Evolutionary conservation across 805 yeast genomes (phyloP), one percentile per base, ranked within the genome.

Genomic region (Pichia thaimueangensis): DNA sequence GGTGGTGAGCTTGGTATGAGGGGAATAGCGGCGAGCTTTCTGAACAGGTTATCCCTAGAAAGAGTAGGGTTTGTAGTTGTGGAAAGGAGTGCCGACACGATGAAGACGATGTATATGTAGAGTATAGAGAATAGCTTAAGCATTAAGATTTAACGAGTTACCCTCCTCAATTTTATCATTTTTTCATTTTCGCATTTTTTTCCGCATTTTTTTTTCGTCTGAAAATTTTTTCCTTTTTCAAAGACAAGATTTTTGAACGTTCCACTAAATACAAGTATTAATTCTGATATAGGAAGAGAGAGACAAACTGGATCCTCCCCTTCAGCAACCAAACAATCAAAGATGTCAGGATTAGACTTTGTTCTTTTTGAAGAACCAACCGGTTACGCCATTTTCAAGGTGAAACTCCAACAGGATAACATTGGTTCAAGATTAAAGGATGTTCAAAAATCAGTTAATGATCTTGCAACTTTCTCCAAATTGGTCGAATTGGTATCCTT

Each of bases 291-390:
- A 23, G 8, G n/a, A n/a, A n/a, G n/a, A n/a, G n/a, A n/a, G n/a
- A n/a, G n/a, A n/a, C n/a, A n/a, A n/a, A n/a, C n/a, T n/a, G n/a
- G n/a, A n/a, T n/a, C n/a, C n/a, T n/a, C n/a, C n/a, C n/a, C n/a
- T n/a, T n/a, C n/a, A n/a, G n/a, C n/a, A n/a, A n/a, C n/a, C n/a
- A n/a, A 10, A 11, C 35, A 24, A 28, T 5, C 28, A 37, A 45
- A 41, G 27, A 74, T 74, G 86, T 87, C 82, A 55, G 81, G 81
- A 59, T 63, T 88, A 67, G 96, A 93, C 69, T 93, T 80, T 70
- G 79, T 93, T 64, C 82, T 93, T 59, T 91, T 84, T 66, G 98
- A 93, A 74, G 97, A 93, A 74, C 96, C 98, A 47, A 88, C 97
- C 41, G 98, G 98, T 55, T 93, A 91, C 65, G 97, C 95, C 53